Percentiles rank a stretch among this genome's conserved stretches.
Evolutionary conservation across 2,329 filamentous ascomycete species (phyloP).

Genomic region (Calonectria leucothoes): DNA sequence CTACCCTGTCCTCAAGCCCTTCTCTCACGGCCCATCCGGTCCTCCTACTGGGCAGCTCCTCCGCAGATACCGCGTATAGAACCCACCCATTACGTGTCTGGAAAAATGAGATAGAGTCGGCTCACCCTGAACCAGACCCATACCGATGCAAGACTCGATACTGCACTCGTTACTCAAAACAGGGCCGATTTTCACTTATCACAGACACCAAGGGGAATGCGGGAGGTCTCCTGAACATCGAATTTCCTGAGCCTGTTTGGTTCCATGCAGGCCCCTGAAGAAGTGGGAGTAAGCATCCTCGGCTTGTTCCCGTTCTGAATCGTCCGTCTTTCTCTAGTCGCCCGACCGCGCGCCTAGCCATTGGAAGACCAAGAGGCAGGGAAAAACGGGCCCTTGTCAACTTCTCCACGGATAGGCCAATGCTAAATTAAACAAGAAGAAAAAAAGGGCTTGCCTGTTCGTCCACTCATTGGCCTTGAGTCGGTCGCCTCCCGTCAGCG

Average conservation of each 20-base stretch:
- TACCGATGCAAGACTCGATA: background rate
- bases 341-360: background rate
- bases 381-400: background rate
- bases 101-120: background rate
- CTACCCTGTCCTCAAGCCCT: background rate
- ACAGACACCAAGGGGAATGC: background rate
- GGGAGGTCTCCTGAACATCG: background rate
- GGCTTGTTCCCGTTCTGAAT: background rate
- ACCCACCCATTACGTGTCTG: conserved; percentile 6
- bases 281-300: background rate
- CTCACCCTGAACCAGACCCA: background rate
- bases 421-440: background rate
- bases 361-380: background rate
- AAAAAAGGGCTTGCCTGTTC: too few species aligned
- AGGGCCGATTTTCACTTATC: background rate
- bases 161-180: background rate
- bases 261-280: background rate
- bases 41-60: background rate
- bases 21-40: background rate
- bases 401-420: background rate
- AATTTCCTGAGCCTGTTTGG: background rate
- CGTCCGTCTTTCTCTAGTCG: background rate
- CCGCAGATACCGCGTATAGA: background rate
- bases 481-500: background rate
- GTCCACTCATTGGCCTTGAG: background rate